Conservation (phyloP, 805 yeast species). For the Kregervanrija pseudodelftensis region DNA sequence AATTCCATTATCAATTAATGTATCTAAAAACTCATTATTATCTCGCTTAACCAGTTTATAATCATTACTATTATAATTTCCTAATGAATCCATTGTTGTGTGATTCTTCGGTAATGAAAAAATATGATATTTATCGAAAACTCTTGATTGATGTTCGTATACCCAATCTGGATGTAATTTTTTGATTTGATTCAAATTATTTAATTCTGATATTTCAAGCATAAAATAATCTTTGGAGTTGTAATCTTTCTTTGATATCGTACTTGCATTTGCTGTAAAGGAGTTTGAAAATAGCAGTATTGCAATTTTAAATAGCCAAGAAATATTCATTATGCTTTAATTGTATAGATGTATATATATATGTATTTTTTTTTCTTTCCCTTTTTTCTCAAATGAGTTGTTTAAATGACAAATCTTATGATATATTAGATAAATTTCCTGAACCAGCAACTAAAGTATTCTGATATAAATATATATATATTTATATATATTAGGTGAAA, state of each 20-base stretch:
- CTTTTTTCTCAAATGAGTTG: too few relatives aligned
- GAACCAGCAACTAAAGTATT: too few relatives aligned
- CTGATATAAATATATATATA: too few relatives aligned
- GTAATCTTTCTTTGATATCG: conserved; percentile 38
- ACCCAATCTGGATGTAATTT: conserved; percentile 36
- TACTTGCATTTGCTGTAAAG: background rate
- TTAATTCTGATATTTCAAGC: conserved; percentile 36
- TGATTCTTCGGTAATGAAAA: conserved; percentile 47
- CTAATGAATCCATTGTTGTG: conserved; percentile 26
- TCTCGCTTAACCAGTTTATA: conserved; percentile 26
- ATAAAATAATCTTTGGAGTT: conserved; percentile 50
- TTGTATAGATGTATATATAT: too few relatives aligned
- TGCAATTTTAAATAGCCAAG: background rate
- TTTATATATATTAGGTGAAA: too few relatives aligned
- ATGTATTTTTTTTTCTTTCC: too few relatives aligned
- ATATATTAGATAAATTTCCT: too few relatives aligned
- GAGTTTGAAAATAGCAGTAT: background rate
- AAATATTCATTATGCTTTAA: background rate
- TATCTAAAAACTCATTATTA: conserved; percentile 20
- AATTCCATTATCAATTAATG: conserved; percentile 28
- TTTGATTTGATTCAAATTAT: conserved; percentile 24
- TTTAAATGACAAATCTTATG: too few relatives aligned
- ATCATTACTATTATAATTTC: conserved; percentile 29
- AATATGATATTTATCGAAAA: conserved; percentile 55
- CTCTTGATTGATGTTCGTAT: conserved; percentile 61